Evolutionary conservation across 345 rosid genomes (phyloP), one percentile per base, ranked within the genome.

Genomic region (Balakata baccata): DNA sequence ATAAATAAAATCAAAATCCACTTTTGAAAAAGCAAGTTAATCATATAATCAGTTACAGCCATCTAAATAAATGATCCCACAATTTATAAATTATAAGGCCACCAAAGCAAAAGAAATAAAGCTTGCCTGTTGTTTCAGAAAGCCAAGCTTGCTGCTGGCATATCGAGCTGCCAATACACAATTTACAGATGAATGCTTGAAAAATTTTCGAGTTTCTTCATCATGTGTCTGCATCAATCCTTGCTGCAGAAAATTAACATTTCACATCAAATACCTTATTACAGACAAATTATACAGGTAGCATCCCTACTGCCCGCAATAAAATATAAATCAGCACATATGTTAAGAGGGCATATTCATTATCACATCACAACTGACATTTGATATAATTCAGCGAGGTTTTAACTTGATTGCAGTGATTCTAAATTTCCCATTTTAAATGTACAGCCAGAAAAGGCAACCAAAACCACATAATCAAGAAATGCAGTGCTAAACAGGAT

Each of bases 221-320:
- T 95, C 98, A 53, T 93, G 99, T 2, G 99, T 95, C 66, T 70
- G 74, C 99, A 95, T 95, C 69, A 92, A 80, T 75, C 99, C 99
- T 68, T 56, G 58, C 99, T 95, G 89, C 87, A 83, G 38, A 69
- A 66, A 58, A 79, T 38, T 38, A 6, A 61, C 16, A 71, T 45
- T 17, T 43, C 64, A 37, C 6, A 45, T 34, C 11, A 63, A 51
- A 56, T 20, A 66, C 60, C 45, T 67, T 25, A 18, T 43, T 18
- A 16, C 46, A 68, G 45, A 68, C 7, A 68, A 50, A 29, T 60
- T 17, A 68, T 14, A 25, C 10, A 9, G 10, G 8, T 50, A 51
- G 25, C 38, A 64, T 17, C 16, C 9, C 11, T 17, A 49, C 38
- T 6, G 11, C 51, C 50, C 68, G 5, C 22, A n/a, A 39, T 0